Conservation (phyloP, 2,329 filamentous ascomycete species). For the Fusarium torreyae region DNA sequence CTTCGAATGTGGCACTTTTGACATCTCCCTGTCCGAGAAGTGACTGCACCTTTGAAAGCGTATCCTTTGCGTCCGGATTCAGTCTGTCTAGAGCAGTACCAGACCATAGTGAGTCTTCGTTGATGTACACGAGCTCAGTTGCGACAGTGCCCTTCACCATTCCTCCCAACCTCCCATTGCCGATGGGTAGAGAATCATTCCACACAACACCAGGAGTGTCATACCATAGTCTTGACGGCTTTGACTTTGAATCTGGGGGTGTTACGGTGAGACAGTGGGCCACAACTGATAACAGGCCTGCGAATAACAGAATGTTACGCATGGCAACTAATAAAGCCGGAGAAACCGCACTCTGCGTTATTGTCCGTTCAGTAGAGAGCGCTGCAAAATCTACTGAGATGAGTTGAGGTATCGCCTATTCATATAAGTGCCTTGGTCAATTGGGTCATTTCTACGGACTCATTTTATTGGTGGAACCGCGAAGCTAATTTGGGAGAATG, state of each 20-base stretch:
- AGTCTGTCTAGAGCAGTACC: conserved; percentile 3
- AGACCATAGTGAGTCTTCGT: conserved; percentile 11
- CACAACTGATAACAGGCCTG: neutral
- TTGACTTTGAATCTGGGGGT: neutral
- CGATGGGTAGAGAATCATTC: conserved; percentile 8
- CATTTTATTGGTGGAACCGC: too few species aligned
- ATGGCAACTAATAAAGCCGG: too few species aligned
- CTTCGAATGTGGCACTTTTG: conserved; percentile 1
- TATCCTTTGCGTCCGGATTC: conserved; percentile 6
- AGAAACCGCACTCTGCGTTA: too few species aligned
- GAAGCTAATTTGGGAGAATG: too few species aligned
- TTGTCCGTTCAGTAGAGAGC: too few species aligned
- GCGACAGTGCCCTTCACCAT: neutral
- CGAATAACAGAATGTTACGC: neutral
- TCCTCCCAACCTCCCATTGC: conserved; percentile 6
- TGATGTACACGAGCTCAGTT: conserved; percentile 4
- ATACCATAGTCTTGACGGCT: conserved; percentile 1
- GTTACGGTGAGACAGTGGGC: neutral
- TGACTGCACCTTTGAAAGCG: neutral
- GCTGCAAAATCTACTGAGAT: too few species aligned
- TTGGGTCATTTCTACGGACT: too few species aligned
- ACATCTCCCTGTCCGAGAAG: conserved; percentile 1
- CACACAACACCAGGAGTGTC: neutral
- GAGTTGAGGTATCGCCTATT: too few species aligned
- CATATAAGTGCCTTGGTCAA: too few species aligned